Evolutionary conservation across 2,329 filamentous ascomycete species (phyloP), one percentile per base, ranked within the genome.

Genomic region (Colletotrichum orchidophilum): DNA sequence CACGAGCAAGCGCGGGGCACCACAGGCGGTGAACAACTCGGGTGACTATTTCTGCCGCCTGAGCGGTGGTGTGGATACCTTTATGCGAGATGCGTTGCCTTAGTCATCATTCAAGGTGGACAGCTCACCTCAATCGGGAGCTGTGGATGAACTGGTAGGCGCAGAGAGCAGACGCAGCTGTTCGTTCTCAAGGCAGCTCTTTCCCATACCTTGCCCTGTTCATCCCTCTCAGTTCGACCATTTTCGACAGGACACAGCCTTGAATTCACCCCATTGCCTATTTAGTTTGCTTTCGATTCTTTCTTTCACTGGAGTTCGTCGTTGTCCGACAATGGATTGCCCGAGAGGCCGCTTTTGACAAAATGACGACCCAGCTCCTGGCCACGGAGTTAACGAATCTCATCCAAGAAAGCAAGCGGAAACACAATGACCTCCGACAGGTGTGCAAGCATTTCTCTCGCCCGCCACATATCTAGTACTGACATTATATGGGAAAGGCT

Each of bases 321-420:
- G 3, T 1, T 29, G 50, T 11, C 33, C 39, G 58, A 71, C 61
- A 29, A 74, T 74, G 73, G 71, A 54, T 53, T 55, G 65, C 63
- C 35, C 52, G 46, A 63, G 39, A 52, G 63, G 59, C 61, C 35
- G 58, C 57, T 55, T 58, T 62, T 73, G 76, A 77, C 81, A 91
- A 84, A 78, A 97, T 97, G 95, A 97, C 95, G 81, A 92, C 94
- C 77, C 94, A 97, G 88, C 91, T 97, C 78, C 88, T 98, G 78
- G 91, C 92, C 79, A 92, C 93, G 70, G 95, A 98, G 88, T 90
- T 98, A 81, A 90, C 92, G 78, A 97, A 94, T 84, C 90, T 98
- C 80, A 92, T 97, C 77, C 94, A 97, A 82, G 96, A 99, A 85
- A 96, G 95, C 80, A 98, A 97, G 83, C 90, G 96, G 78, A 98